Evolutionary conservation across 441 rosid species (phyloP).

Genomic region (Adansonia grandidieri): DNA sequence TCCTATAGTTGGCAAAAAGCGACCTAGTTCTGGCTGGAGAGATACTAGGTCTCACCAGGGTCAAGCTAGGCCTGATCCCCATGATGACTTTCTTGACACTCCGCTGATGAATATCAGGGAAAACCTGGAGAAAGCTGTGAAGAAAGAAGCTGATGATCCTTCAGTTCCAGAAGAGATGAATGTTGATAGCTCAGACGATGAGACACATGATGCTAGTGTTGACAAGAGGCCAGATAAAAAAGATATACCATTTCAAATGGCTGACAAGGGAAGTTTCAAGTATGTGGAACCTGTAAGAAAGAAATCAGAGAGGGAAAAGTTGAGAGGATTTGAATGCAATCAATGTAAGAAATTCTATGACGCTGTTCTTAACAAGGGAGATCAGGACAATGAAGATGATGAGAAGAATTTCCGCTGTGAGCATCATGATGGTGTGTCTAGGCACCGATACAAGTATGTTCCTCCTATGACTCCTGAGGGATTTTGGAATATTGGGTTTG

Average conservation of each 20-base stretch:
- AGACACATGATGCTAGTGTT: constrained; percentile 66
- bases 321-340: constrained; percentile 86
- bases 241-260: constrained; percentile 38
- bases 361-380: constrained; percentile 67
- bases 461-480: constrained; percentile 96
- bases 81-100: constrained; percentile 89
- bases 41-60: constrained; percentile 68
- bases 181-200: constrained; percentile 59
- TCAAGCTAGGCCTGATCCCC: constrained; percentile 68
- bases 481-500: constrained; percentile 96
- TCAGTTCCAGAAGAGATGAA: constrained; percentile 33
- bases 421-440: constrained; percentile 93
- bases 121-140: constrained; percentile 45
- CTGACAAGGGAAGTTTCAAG: constrained; percentile 59
- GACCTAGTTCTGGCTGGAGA: constrained; percentile 76
- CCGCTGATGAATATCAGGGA: constrained; percentile 69
- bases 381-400: constrained; percentile 34
- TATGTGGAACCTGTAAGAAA: constrained; percentile 83
- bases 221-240: constrained; percentile 46
- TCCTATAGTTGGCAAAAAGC: constrained; percentile 57
- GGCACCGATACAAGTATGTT: constrained; percentile 80
- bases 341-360: constrained; percentile 97
- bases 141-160: constrained; percentile 38
- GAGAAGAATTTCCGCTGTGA: constrained; percentile 64
- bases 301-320: constrained; percentile 71